Base-by-base conservation (phyloP, 2,329 filamentous ascomycete species). In the Colletotrichum sp. region DNA sequence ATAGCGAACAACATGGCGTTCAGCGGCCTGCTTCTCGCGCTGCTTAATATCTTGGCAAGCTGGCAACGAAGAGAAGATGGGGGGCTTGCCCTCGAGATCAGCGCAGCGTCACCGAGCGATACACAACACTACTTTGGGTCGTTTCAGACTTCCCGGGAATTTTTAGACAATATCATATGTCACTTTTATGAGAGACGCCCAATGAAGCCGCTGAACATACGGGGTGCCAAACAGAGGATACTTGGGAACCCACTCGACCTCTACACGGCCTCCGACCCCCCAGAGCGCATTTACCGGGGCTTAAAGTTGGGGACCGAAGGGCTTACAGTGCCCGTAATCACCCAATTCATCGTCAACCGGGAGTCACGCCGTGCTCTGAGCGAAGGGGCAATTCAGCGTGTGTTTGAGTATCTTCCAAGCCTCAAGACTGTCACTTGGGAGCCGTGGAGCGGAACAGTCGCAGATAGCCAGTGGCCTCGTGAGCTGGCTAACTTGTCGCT, bases 31-130 rank as follows among this genome's bases (percentile, higher is more conserved):
- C 24, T 57, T 0, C 52, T 16, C 0, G 52, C 52, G 52, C 52
- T 57, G 0, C 52, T 57, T 0, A 1, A 57, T 16, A 2, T 57
- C 13, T 26, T 57, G 1, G 0, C 52, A 57, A 0, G 0, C 15
- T 57, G 52, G 52, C 12, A 57, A 24, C 21, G 0, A 1, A 26
- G 52, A 57, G 52, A 57, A 18, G 52, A 26, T 0, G 13, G 0
- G 0, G 52, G 52, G 5, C 52, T 57, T 6, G 24, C 13, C 0
- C 52, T 57, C 15, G 21, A 57, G 21, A 57, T 57, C 52, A 57
- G 21, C 24, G 1, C 52, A 8, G 52, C 52, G 13, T 57, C 52
- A 1, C 52, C 52, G 21, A 57, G 52, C 52, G 52, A 57, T 57
- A 26, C 2, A 1, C 13, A 10, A 1, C 24, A 57, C 21, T 28